phyloP scores from a whole-genome alignment of 495 filamentous ascomycete genomes.

The Thermochaetoides thermophila region DNA sequence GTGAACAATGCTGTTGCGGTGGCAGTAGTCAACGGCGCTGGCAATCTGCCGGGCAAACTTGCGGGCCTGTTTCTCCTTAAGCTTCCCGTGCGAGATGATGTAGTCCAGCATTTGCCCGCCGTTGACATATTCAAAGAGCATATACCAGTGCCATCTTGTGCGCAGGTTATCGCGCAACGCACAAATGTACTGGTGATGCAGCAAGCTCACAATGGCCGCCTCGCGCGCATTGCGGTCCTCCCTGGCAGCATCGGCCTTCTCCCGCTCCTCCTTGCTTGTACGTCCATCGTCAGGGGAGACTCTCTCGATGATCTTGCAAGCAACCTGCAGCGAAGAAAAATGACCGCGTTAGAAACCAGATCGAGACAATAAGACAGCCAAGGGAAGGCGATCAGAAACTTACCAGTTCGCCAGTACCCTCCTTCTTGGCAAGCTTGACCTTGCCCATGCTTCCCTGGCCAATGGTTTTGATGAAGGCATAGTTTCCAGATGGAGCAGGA shows the following conservation, averaged over 20 bases:
- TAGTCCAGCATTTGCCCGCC: conserved; percentile 99
- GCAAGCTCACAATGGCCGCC: conserved; percentile 88
- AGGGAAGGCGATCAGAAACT: conserved; percentile 23
- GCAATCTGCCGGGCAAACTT: conserved; percentile 97
- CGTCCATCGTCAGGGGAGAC: conserved; percentile 61
- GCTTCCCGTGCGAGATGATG: conserved; percentile 92
- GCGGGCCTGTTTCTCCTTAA: conserved; percentile 96
- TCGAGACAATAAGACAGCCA: background rate
- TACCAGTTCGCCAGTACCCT: conserved; percentile 71
- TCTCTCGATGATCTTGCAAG: conserved; percentile 95
- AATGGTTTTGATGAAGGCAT: conserved; percentile 91
- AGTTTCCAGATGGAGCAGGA: conserved; percentile 69
- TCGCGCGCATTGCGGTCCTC: conserved; percentile 92
- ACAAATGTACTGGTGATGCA: conserved; percentile 94
- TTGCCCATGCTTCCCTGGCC: conserved; percentile 97
- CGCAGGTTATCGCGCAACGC: conserved; percentile 90
- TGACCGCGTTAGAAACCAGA: conserved; percentile 9
- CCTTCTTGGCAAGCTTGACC: conserved; percentile 73
- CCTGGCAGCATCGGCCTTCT: conserved; percentile 86
- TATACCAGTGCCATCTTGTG: conserved; percentile 98
- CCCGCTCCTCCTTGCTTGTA: conserved; percentile 62
- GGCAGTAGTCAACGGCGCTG: conserved; percentile 96
- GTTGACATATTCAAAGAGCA: conserved; percentile 99
- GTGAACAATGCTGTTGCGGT: conserved; percentile 97
- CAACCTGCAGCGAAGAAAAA: conserved; percentile 46